Evolutionary conservation across 176 grass and related monocot species (phyloP).

Genomic region (Carex kokanica): DNA sequence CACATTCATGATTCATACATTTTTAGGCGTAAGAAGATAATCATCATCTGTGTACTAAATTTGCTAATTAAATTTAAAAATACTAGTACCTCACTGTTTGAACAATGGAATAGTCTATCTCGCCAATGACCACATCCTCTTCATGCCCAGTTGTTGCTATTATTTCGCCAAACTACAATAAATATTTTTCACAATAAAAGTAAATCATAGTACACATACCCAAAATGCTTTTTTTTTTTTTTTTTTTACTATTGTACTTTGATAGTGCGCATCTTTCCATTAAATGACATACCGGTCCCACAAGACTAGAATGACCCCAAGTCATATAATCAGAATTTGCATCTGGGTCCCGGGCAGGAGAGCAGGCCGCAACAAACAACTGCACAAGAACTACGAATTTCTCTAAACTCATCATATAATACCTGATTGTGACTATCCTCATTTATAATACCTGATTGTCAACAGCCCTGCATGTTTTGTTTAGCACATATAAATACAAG

Average conservation of each 20-base stretch:
- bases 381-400: conserved; percentile 24
- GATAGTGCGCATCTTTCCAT: background rate
- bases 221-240: background rate
- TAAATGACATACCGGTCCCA: conserved; percentile 41
- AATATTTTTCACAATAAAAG: conserved; percentile 1
- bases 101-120: conserved; percentile 36
- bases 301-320: conserved; percentile 64
- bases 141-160: conserved; percentile 48
- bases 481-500: background rate
- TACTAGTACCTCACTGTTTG: conserved; percentile 26
- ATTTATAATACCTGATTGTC: conserved; percentile 57
- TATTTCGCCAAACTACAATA: conserved; percentile 46
- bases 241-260: background rate
- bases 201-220: background rate
- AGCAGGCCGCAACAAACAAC: conserved; percentile 57
- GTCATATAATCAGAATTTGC: conserved; percentile 37
- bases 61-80: background rate
- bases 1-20: conserved; percentile 17
- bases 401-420: background rate
- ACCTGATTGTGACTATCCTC: background rate
- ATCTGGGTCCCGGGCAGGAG: conserved; percentile 38
- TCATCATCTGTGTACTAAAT: background rate
- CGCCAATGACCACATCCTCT: conserved; percentile 37
- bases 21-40: background rate
- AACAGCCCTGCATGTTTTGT: conserved; percentile 35